A percentile compares a stretch with the other conserved stretches of the same genome.
Evolutionary conservation across 2,329 filamentous ascomycete species (phyloP).

Genomic region (Phaeosphaeria sp.): DNA sequence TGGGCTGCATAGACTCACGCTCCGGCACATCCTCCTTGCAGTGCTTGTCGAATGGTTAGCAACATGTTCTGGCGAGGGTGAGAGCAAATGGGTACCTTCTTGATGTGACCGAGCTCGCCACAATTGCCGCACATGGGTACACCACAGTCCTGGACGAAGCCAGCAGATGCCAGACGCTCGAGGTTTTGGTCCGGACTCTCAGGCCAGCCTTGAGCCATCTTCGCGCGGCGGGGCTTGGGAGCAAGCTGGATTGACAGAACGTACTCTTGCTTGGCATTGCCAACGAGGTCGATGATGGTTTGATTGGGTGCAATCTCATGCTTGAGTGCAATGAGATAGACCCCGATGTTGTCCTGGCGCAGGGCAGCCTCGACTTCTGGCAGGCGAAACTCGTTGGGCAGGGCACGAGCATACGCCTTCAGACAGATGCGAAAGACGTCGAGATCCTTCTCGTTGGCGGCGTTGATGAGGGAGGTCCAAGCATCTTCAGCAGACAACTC

Average conservation of each 20-base stretch:
- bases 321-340: constrained; percentile 62
- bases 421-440: constrained; percentile 56
- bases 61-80: too few species aligned
- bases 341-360: constrained; percentile 53
- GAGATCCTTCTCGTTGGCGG: constrained; percentile 57
- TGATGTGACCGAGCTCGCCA: constrained; percentile 66
- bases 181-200: constrained; percentile 65
- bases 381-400: constrained; percentile 47
- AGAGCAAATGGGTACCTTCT: constrained; percentile 42
- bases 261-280: constrained; percentile 67
- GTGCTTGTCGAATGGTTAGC: constrained; percentile 39
- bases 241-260: constrained; percentile 68
- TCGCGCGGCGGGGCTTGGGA: constrained; percentile 59
- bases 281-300: constrained; percentile 61
- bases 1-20: constrained; percentile 47
- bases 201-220: constrained; percentile 67
- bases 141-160: constrained; percentile 66
- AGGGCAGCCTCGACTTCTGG: constrained; percentile 59
- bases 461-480: constrained; percentile 57
- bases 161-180: constrained; percentile 69
- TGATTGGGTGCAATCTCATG: constrained; percentile 52
- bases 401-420: constrained; percentile 57
- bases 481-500: constrained; percentile 57
- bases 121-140: constrained; percentile 70
- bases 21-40: constrained; percentile 67